These are phyloP conservation scores for Termitomyces sp. DNA, from an alignment of 1,284 basidiomycete species.

Conservation along the genomic window DNA sequence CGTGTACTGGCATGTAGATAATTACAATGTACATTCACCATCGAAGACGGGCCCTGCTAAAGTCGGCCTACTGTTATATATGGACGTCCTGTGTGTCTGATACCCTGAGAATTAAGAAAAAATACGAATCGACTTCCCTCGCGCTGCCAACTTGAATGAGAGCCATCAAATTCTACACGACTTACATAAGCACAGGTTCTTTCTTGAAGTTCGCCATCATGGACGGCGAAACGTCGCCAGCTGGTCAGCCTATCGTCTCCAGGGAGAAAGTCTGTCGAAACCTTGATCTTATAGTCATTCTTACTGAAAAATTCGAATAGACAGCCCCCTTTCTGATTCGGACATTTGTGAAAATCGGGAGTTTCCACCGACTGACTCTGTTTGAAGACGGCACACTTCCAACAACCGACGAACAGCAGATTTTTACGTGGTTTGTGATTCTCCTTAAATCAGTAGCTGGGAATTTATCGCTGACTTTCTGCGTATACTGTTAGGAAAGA, in stretches of 20 bases:
- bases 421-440: constrained; percentile 62
- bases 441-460: neutral
- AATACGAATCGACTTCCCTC: too few relatives aligned
- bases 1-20: too few relatives aligned
- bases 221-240: constrained; percentile 34
- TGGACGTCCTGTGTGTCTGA: too few relatives aligned
- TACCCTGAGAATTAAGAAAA: too few relatives aligned
- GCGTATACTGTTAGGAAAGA: constrained; percentile 52
- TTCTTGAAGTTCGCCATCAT: constrained; percentile 13
- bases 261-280: constrained; percentile 34
- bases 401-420: constrained; percentile 70
- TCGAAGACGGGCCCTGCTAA: too few relatives aligned
- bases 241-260: constrained; percentile 30
- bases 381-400: constrained; percentile 74
- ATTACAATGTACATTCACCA: too few relatives aligned
- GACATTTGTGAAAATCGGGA: constrained; percentile 74
- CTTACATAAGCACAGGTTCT: constrained; percentile 2
- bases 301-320: constrained; percentile 28
- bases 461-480: neutral
- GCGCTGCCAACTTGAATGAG: too few relatives aligned
- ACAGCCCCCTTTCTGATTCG: constrained; percentile 74
- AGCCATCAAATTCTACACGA: neutral
- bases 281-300: neutral
- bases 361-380: constrained; percentile 62
- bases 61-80: too few relatives aligned